Conservation (phyloP, 768 basidiomycete genomes). For the Pleurotus salmoneostramineus region DNA sequence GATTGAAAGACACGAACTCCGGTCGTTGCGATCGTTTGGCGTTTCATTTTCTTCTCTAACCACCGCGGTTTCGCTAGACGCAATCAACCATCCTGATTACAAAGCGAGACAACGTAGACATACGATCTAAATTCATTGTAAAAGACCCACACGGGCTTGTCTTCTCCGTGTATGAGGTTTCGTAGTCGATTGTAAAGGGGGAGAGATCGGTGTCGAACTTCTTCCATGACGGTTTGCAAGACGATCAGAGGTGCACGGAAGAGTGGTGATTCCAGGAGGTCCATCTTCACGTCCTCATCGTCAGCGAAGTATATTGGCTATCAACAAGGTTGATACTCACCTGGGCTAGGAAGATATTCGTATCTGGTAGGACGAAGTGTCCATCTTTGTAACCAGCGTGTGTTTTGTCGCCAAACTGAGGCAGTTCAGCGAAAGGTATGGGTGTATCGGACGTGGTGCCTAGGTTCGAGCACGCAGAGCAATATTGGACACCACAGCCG, state of each 20-base stretch:
- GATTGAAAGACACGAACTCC: conserved; percentile 49
- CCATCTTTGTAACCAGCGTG: conserved; percentile 60
- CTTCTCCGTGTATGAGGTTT: conserved; percentile 78
- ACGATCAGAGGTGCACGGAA: conserved; percentile 82
- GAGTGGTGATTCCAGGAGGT: conserved; percentile 76
- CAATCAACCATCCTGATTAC: too few relatives aligned
- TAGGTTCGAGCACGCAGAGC: conserved; percentile 48
- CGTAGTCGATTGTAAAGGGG: conserved; percentile 93
- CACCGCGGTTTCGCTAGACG: conserved; percentile 70
- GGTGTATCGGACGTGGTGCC: background rate
- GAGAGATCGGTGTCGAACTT: conserved; percentile 91
- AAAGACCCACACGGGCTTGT: conserved; percentile 80
- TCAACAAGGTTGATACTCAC: conserved; percentile 30
- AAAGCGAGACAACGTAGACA: conserved; percentile 22
- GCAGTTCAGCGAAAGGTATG: conserved; percentile 41
- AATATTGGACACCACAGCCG: conserved; percentile 75
- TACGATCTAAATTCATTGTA: conserved; percentile 86
- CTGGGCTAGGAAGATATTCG: conserved; percentile 92
- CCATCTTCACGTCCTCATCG: conserved; percentile 60
- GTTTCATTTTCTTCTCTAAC: conserved; percentile 74
- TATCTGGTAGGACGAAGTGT: conserved; percentile 88
- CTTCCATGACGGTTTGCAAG: conserved; percentile 93
- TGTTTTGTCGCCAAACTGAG: conserved; percentile 49
- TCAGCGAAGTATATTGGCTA: background rate
- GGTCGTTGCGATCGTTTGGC: conserved; percentile 92